Evolutionary conservation across 257 asterid genomes (phyloP).

Genomic region (Handroanthus guayacan): DNA sequence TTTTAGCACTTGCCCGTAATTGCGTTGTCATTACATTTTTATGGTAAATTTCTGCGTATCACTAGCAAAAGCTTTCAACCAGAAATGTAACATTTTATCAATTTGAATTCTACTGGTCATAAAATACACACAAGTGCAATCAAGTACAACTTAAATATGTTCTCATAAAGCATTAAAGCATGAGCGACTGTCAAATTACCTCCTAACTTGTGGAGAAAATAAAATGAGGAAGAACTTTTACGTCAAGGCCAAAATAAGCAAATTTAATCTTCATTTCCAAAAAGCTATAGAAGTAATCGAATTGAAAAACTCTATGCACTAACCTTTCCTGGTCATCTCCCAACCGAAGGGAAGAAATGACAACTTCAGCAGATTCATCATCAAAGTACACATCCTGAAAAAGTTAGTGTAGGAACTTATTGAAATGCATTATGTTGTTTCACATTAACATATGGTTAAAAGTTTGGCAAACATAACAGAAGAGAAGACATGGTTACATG

Average conservation of each 20-base stretch:
- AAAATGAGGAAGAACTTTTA: neutral
- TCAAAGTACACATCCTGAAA: constrained; percentile 66
- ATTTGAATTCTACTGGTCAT: neutral
- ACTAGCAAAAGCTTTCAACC: constrained; percentile 8
- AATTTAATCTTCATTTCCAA: neutral
- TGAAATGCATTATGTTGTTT: constrained; percentile 27
- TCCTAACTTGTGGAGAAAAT: constrained; percentile 1
- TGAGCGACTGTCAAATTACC: neutral
- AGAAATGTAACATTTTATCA: neutral
- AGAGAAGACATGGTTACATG: neutral
- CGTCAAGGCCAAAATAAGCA: neutral
- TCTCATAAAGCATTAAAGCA: neutral
- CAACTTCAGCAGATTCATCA: constrained; percentile 67
- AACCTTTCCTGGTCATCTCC: constrained; percentile 63
- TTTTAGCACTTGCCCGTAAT: neutral
- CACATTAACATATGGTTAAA: constrained; percentile 25
- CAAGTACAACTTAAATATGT: neutral
- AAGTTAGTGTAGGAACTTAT: constrained; percentile 28
- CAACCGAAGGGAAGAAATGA: constrained; percentile 62
- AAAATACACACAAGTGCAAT: neutral
- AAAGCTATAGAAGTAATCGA: constrained; percentile 21
- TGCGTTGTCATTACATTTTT: constrained; percentile 7
- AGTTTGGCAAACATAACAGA: neutral
- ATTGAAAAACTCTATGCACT: constrained; percentile 23
- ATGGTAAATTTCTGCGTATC: neutral